These are phyloP conservation scores for Hemisphaericaspora subhashii DNA, from an alignment of 1,139 yeast species.

Conservation along the genomic window DNA sequence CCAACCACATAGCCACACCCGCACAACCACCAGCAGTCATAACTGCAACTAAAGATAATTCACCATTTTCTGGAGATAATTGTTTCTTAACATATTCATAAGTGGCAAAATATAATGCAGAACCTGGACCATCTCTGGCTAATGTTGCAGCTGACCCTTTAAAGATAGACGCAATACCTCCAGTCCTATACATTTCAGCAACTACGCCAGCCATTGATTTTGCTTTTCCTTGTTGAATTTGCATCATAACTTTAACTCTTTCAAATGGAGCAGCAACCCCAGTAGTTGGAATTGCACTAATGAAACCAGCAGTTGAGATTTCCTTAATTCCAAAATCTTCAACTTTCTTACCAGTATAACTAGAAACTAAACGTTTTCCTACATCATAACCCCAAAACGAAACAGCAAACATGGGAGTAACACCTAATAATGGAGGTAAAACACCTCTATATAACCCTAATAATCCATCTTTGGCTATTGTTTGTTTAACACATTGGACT, in stretches of 20 bases:
- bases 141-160: slow-evolving; percentile 91
- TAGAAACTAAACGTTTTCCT: slow-evolving; percentile 73
- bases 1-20: slow-evolving; percentile 96
- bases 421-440: slow-evolving; percentile 87
- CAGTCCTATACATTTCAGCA: slow-evolving; percentile 69
- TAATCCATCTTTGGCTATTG: slow-evolving; percentile 71
- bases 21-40: slow-evolving; percentile 93
- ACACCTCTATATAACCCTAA: slow-evolving; percentile 86
- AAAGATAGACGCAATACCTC: slow-evolving; percentile 82
- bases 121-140: slow-evolving; percentile 97
- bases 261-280: slow-evolving; percentile 96
- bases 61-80: slow-evolving; percentile 56
- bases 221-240: slow-evolving; percentile 61
- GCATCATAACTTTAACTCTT: slow-evolving; percentile 91
- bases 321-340: slow-evolving; percentile 60
- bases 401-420: slow-evolving; percentile 97
- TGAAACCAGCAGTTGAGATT: slow-evolving; percentile 91
- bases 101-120: slow-evolving; percentile 95
- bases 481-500: slow-evolving; percentile 64
- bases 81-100: slow-evolving; percentile 76
- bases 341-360: slow-evolving; percentile 39
- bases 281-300: slow-evolving; percentile 93
- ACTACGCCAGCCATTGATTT: slow-evolving; percentile 61
- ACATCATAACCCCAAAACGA: slow-evolving; percentile 98
- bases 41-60: slow-evolving; percentile 69